Evolutionary conservation across 2,329 filamentous ascomycete genomes (phyloP).

Genomic region (Fusarium verticillioides): DNA sequence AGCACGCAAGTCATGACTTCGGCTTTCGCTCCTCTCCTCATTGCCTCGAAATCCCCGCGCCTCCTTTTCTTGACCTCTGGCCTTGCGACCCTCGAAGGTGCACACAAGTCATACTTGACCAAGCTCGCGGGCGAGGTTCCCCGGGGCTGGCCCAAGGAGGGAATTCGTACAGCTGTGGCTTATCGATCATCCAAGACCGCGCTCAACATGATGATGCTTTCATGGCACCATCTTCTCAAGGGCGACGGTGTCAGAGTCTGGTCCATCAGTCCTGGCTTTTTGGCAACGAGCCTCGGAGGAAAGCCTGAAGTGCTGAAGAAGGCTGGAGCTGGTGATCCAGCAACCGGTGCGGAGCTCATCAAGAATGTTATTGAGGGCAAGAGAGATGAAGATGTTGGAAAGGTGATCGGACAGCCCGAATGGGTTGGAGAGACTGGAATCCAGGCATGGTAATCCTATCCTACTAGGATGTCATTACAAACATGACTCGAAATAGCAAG

Average conservation of each 20-base stretch:
- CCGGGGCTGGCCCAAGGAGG: conserved; percentile 63
- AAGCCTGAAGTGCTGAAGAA: conserved; percentile 46
- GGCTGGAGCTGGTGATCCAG: conserved; percentile 49
- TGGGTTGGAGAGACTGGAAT: conserved; percentile 42
- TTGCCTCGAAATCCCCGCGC: conserved; percentile 55
- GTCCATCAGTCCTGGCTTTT: conserved; percentile 58
- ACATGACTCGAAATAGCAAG: background rate
- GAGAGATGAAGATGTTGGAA: conserved; percentile 55
- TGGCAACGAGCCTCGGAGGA: conserved; percentile 59
- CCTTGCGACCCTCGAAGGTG: conserved; percentile 52
- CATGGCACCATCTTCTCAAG: conserved; percentile 57
- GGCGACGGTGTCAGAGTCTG: conserved; percentile 63
- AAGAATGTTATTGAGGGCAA: conserved; percentile 55
- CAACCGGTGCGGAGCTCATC: conserved; percentile 53
- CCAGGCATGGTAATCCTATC: conserved; percentile 47
- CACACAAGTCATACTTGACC: conserved; percentile 42
- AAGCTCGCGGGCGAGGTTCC: conserved; percentile 39
- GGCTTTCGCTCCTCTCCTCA: conserved; percentile 57
- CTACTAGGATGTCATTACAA: background rate
- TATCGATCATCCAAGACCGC: conserved; percentile 44
- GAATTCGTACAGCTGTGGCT: conserved; percentile 50
- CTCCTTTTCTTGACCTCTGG: conserved; percentile 62
- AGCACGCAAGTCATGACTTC: conserved; percentile 57
- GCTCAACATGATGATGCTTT: conserved; percentile 50
- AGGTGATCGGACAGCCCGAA: conserved; percentile 45